Base-by-base conservation (phyloP, 352 stramenopile genomes). In the Phytophthora boehmeriae region DNA sequence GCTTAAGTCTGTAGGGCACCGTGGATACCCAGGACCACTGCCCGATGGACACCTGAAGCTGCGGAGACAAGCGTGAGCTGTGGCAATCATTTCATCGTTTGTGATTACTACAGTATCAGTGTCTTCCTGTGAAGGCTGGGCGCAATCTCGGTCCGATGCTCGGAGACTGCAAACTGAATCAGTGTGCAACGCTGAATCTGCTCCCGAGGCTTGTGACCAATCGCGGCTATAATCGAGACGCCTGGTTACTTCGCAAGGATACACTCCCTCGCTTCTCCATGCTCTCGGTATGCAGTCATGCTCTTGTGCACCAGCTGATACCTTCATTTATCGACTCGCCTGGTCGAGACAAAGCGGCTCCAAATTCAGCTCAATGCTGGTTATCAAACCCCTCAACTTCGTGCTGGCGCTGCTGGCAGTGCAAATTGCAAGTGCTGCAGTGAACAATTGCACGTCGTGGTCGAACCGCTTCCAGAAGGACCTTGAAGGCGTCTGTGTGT, bases 401-500 rank as follows among this genome's bases (percentile, higher is more conserved):
- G 22, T 49, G 58, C 34, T 72, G 20, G 45, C 52, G 27, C 34
- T 71, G 46, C 45, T 77, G 2, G 60, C 58, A 8, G 2, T 62
- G 25, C 47, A 57, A 2, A 16, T 22, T 19, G 51, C 49, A 17
- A 59, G 52, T 22, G 56, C 58, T 20, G 30, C 51, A 32, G 53
- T 55, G 9, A 65, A 66, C 52, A 77, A 66, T 56, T 77, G 69
- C 56, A 72, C 69, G 59, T 71, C 69, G 22, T 86, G 71, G 57
- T 86, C 76, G 42, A 43, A 63, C 19, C 71, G 68, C 38, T 86
- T 51, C 65, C 74, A 83, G 60, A 58, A 66, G 36, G 49, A 83
- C 43, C 68, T 86, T 20, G 68, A 81, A 5, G 76, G 76, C 45
- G 73, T 86, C 28, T 86, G 76, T 42, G 71, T 86, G 20, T 86